phyloP scores from a whole-genome alignment of 768 basidiomycete genomes.

The Boletus subcaerulescens region DNA sequence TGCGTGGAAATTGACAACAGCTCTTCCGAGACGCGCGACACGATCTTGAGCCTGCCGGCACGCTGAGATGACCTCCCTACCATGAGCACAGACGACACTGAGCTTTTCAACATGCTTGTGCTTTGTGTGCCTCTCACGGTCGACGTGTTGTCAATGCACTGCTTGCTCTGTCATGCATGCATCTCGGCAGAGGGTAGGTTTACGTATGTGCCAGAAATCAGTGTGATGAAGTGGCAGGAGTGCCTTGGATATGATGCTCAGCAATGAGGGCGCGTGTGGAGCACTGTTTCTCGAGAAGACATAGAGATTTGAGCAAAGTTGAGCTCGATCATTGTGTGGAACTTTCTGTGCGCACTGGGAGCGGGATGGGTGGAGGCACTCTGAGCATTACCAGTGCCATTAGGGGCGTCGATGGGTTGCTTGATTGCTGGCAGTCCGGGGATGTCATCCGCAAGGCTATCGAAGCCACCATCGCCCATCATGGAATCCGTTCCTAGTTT shows the following conservation, averaged over 20 bases:
- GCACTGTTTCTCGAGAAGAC: conserved; percentile 90
- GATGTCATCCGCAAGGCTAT: conserved; percentile 42
- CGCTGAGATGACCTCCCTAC: conserved; percentile 63
- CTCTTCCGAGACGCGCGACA: conserved; percentile 59
- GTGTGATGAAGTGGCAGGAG: conserved; percentile 87
- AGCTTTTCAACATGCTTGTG: conserved; percentile 96
- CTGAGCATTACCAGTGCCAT: conserved; percentile 33
- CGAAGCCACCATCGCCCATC: conserved; percentile 73
- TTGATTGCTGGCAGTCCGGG: conserved; percentile 1
- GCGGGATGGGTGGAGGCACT: conserved; percentile 42
- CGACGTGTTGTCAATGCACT: conserved; percentile 87
- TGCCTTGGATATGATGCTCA: conserved; percentile 82
- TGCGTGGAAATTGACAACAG: conserved; percentile 80
- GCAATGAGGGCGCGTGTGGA: conserved; percentile 80
- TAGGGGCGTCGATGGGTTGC: conserved; percentile 26
- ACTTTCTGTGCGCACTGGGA: conserved; percentile 68
- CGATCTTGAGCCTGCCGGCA: conserved; percentile 68
- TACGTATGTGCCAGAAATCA: conserved; percentile 85
- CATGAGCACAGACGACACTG: conserved; percentile 79
- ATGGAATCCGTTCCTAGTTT: conserved; percentile 83
- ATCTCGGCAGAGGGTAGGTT: conserved; percentile 76
- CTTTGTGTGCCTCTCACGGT: conserved; percentile 92
- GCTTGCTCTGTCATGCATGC: conserved; percentile 85
- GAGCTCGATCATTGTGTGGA: conserved; percentile 81
- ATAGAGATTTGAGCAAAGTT: conserved; percentile 68